Evolutionary conservation across 2,329 filamentous ascomycete species (phyloP), one percentile per base, ranked within the genome.

Genomic region (Lecanosticta acicola): DNA sequence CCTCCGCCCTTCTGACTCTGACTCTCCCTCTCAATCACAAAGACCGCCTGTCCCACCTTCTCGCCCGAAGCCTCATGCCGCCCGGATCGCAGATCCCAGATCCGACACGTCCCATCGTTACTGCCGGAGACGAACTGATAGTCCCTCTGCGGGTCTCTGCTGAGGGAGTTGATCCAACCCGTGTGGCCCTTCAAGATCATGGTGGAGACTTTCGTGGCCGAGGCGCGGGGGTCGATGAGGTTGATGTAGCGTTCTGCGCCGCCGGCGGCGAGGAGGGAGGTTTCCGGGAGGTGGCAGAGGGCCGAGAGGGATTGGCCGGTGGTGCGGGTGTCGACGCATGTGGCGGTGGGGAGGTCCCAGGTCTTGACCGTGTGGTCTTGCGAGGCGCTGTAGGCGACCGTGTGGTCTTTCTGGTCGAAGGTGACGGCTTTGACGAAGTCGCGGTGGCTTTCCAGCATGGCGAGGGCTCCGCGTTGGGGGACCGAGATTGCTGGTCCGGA

Each of bases 101-200:
- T 82, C 41, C 89, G 80, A 61, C 87, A 93, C 1, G 88, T 95
- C 26, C 91, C 89, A 66, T 98, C 93, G 67, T 94, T 87, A 37
- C 85, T 86, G n/a, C 81, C 91, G 24, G 85, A 93, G 0, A 91
- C 87, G 7, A 98, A 76, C 26, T 61, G 62, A 69, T 90, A 87
- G 51, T 83, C 80, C 61, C 84, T 90, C 33, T 80, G 77, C 0
- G 80, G 80, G 56, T 81, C 77, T 9, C 70, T 69, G 10, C 76
- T 73, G 32, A 85, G 68, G n/a, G 71, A 70, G 2, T 80, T 77
- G 9, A 84, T 77, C 4, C 75, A 76, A 71, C 95, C 95, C 49
- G 81, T 81, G 70, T 97, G 91, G 1, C 91, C 91, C 26, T 88
- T 80, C 16, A 96, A 79, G n/a, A 88, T 95, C 81, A 96, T 87